Base-by-base conservation (phyloP, 768 basidiomycete species). In the Russula sp. region DNA sequence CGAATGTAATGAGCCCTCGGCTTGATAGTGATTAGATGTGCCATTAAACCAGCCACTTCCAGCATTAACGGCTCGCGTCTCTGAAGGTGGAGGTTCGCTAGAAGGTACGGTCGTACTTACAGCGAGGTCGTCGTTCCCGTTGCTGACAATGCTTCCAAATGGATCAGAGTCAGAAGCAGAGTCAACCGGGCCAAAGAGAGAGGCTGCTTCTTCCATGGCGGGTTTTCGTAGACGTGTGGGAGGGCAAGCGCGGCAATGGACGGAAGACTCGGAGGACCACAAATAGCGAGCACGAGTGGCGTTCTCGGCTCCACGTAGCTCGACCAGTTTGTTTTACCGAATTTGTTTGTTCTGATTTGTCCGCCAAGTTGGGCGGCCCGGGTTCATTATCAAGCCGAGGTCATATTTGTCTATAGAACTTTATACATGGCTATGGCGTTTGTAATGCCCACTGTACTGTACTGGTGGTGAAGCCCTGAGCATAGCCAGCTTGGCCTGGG, bases 121-220 rank as follows among this genome's bases (percentile, higher is more conserved):
- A 16, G 45, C 27, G 47, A 27, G 39, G 56, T 55, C 58, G 50
- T 59, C 55, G 27, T 49, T 16, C 27, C 44, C 55, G 45, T 45
- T 54, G 53, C 48, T 56, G 32, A 57, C 51, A 31, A 69, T 66
- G 57, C 65, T 62, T n/a, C 76, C 69, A 55, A 81, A 78, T 45
- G 74, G 75, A 65, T 77, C 78, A 9, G 74, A 76, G 65, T 77
- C 78, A 10, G 74, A 76, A 39, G 74, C 62, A 20, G 82, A 70
- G 70, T 89, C 87, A 37, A 82, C 82, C 57, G 82, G 75, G 65
- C 84, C 88, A 78, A 93, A 93, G 51, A 93, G 86, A 61, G 88
- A 85, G 56, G 89, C 87, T 40, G 91, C 91, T 68, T 88, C 85
- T 77, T 90, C 88, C 61, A 87, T 83, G 68, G 79, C 77, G 72